These are phyloP conservation scores for Colletotrichum orbiculare DNA, from an alignment of 2,329 filamentous ascomycete genomes.

Conservation along the genomic window DNA sequence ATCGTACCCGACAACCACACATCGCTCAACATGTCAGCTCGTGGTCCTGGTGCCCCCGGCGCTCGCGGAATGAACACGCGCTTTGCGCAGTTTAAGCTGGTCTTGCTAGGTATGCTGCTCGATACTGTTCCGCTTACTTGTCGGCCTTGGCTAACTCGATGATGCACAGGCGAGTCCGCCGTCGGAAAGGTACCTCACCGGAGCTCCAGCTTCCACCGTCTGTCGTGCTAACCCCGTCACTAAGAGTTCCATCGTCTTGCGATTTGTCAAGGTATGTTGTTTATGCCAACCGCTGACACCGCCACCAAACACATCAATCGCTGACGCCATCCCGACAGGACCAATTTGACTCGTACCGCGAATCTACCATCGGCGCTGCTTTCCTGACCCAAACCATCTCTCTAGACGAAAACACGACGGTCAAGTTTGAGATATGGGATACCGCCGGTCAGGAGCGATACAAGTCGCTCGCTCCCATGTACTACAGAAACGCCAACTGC, in stretches of 20 bases:
- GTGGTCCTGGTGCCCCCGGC: conserved; percentile 66
- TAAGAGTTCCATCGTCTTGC: conserved; percentile 95
- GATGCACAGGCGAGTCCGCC: conserved; percentile 87
- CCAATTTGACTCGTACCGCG: conserved; percentile 97
- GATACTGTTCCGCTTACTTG: conserved; percentile 11
- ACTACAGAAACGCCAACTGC: conserved; percentile 99
- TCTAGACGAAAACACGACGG: conserved; percentile 96
- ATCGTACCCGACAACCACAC: conserved; percentile 40
- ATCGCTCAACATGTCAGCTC: conserved; percentile 78
- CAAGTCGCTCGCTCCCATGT: conserved; percentile 99
- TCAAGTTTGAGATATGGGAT: conserved; percentile 99
- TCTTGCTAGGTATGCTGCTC: conserved; percentile 83
- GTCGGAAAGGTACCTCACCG: conserved; percentile 85
- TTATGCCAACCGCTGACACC: conserved; percentile 1
- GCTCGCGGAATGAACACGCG: conserved; percentile 77
- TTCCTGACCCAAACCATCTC: conserved; percentile 99
- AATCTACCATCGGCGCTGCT: conserved; percentile 97
- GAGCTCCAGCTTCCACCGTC: conserved; percentile 13
- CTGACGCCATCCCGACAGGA: conserved; percentile 67
- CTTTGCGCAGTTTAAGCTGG: conserved; percentile 99
- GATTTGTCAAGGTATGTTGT: conserved; percentile 92
- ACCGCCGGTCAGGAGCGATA: conserved; percentile 98
- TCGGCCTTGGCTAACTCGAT: conserved; percentile 19
- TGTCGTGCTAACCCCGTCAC: conserved; percentile 36
- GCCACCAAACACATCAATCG: conserved; percentile 6